Base-by-base conservation (phyloP, 2,329 filamentous ascomycete genomes). In the Alternaria sp. region DNA sequence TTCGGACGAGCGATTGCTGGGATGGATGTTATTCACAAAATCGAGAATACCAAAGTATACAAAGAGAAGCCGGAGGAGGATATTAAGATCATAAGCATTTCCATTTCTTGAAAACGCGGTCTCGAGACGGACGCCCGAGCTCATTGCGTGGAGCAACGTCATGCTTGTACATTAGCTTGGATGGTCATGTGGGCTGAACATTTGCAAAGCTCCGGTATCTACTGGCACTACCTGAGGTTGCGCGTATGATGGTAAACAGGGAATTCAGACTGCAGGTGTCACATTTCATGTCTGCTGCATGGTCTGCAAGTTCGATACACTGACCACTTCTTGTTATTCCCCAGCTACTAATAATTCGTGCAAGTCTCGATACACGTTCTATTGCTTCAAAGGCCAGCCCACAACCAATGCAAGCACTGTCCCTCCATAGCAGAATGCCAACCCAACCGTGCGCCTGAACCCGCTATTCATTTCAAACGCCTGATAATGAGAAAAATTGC, bases 21-120 rank as follows among this genome's bases (percentile, higher is more conserved):
- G 0, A 84, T 98, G 77, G 96, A 99, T 79, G 93, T 99, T 20
- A 90, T 99, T 64, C 94, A 98, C 80, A 93, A 91, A 83, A 99
- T 99, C 77, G 96, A 99, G 82, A 97, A 96, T 78, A 86, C 88
- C 15, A 92, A 91, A 77, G 94, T 94, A 5, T 90, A 92, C 80
- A 91, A 91, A 84, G 96, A 99, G 83, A 97, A 95, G 84, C 96
- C 96, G 1, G 92, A 97, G 79, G 94, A 97, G 75, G 96, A 99
- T 78, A 94, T 99, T 75, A 98, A 97, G 82, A 97, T 99, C 71
- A 88, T 99, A 61, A 97, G 92, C 78, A 97, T 99, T 71, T 78
- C 78, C 0, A 72, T 84, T 14, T 68, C 74, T 33, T 78, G 66
- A 60, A 51, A 8, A 5, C 20, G 45, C 7, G 43, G 28, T 44